Conservation (phyloP, 345 rosid species). For the Conringia planisiliqua region DNA sequence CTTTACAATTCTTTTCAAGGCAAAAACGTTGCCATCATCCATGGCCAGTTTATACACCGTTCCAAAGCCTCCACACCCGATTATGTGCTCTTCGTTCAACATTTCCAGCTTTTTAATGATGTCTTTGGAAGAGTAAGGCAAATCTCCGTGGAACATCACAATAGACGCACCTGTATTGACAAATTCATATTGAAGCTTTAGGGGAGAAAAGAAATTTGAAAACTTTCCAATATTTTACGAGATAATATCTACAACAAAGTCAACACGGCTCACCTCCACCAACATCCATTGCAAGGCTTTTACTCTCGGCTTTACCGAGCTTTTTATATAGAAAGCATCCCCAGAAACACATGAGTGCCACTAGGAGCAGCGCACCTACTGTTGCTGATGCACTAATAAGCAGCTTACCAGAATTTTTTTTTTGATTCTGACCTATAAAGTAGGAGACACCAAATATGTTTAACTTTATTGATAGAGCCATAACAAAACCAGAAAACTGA, state of each 20-base stretch:
- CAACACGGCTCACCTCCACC: slow-evolving; percentile 59
- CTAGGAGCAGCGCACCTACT: slow-evolving; percentile 87
- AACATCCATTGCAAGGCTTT: slow-evolving; percentile 79
- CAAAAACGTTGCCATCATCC: slow-evolving; percentile 96
- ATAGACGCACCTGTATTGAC: slow-evolving; percentile 78
- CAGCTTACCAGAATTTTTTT: slow-evolving; percentile 74
- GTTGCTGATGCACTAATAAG: slow-evolving; percentile 95
- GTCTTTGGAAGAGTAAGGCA: slow-evolving; percentile 93
- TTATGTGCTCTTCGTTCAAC: slow-evolving; percentile 79
- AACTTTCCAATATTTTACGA: neutral
- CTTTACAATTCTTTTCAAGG: slow-evolving; percentile 80
- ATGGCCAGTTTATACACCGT: slow-evolving; percentile 87
- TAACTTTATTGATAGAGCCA: neutral
- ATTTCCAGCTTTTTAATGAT: slow-evolving; percentile 81
- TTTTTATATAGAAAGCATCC: slow-evolving; percentile 97
- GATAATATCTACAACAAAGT: neutral
- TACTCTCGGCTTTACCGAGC: slow-evolving; percentile 79
- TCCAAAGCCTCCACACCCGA: slow-evolving; percentile 93
- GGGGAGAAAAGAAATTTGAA: neutral
- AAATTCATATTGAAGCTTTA: slow-evolving; percentile 11
- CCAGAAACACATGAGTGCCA: slow-evolving; percentile 99
- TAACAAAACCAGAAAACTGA: neutral
- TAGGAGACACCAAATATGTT: slow-evolving; percentile 23
- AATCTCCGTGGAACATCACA: slow-evolving; percentile 96
- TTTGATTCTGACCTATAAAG: slow-evolving; percentile 59